A percentile compares a stretch with the other conserved stretches of the same genome.
Evolutionary conservation across 2,329 filamentous ascomycete genomes (phyloP).

Genomic region (Stemphylium lycopersici): DNA sequence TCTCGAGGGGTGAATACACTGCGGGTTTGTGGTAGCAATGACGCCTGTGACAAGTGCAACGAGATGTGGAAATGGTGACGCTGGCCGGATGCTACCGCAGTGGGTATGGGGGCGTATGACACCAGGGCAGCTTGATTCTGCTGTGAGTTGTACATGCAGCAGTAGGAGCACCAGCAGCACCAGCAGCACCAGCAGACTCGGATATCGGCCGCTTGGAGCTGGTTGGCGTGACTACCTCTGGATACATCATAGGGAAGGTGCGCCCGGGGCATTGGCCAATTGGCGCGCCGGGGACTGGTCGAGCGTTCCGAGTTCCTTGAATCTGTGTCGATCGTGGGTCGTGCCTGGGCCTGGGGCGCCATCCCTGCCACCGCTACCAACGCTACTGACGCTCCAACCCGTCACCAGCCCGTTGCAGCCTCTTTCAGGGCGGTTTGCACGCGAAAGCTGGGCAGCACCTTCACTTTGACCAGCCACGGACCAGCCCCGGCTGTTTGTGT

Average conservation of each 20-base stretch:
- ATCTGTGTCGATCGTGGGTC: constrained; percentile 21
- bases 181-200: background rate
- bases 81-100: background rate
- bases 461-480: constrained; percentile 23
- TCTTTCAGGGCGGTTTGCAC: constrained; percentile 7
- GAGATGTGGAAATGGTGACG: background rate
- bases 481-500: constrained; percentile 12
- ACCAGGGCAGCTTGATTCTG: background rate
- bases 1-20: background rate
- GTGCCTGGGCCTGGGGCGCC: constrained; percentile 12
- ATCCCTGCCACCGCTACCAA: constrained; percentile 17
- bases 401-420: constrained; percentile 9
- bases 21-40: background rate
- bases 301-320: constrained; percentile 17
- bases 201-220: constrained; percentile 10
- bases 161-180: too few relatives aligned
- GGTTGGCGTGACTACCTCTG: constrained; percentile 7
- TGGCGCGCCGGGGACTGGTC: background rate
- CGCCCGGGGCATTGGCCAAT: constrained; percentile 23
- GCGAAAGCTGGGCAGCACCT: constrained; percentile 12
- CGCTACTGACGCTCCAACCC: constrained; percentile 17
- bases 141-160: constrained; percentile 30
- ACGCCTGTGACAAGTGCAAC: background rate
- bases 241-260: constrained; percentile 27
- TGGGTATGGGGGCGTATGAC: background rate